Conservation (phyloP, 2,329 filamentous ascomycete genomes). For the Xylaria sp. region DNA sequence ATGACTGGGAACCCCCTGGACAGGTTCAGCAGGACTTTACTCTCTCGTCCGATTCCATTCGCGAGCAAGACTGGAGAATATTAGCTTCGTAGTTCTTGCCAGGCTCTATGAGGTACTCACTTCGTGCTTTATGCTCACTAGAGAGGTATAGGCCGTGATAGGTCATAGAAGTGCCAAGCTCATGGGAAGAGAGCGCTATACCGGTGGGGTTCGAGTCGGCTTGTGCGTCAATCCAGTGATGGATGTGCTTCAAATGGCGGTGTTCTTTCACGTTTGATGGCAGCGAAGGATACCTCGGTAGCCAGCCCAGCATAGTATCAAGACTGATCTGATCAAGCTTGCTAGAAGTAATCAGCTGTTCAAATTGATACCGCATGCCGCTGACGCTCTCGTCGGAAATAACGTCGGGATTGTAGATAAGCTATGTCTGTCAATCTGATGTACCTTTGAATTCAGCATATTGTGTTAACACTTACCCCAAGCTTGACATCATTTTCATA, state of each 20-base stretch:
- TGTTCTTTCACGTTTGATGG: neutral
- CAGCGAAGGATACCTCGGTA: constrained; percentile 4
- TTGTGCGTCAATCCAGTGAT: constrained; percentile 10
- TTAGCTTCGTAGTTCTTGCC: neutral
- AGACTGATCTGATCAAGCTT: constrained; percentile 1
- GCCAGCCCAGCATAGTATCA: constrained; percentile 3
- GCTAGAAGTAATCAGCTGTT: neutral
- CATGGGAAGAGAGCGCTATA: neutral
- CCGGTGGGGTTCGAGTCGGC: constrained; percentile 1
- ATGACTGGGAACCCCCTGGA: neutral
- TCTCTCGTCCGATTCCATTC: constrained; percentile 1
- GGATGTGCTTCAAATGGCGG: constrained; percentile 1
- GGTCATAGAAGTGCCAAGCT: constrained; percentile 1
- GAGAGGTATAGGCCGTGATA: constrained; percentile 4
- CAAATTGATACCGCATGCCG: constrained; percentile 1
- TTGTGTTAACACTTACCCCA: neutral
- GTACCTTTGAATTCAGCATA: neutral
- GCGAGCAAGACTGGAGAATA: neutral
- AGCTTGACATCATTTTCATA: constrained; percentile 7
- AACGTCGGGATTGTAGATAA: neutral
- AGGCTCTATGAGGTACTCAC: neutral
- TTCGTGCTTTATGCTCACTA: neutral
- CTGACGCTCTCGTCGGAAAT: neutral
- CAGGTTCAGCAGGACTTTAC: neutral
- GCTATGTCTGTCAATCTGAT: neutral